These are phyloP conservation scores for Xerocomus amazonicus DNA, from an alignment of 1,284 basidiomycete genomes.

Conservation along the genomic window DNA sequence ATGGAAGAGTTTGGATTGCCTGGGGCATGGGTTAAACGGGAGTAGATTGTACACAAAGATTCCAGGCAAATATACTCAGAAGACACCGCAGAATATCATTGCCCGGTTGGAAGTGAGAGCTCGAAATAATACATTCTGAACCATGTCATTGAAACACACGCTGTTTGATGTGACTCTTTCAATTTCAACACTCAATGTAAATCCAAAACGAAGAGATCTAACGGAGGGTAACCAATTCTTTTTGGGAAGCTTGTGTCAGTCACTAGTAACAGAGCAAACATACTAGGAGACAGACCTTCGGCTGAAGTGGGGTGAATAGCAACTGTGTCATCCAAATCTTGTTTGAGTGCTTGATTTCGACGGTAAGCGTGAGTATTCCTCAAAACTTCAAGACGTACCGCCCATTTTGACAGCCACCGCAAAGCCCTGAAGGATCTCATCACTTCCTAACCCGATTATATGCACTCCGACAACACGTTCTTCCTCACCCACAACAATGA, in stretches of 20 bases:
- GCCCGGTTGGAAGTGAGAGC: too few relatives aligned
- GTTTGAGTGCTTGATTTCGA: constrained; percentile 59
- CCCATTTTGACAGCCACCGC: constrained; percentile 96
- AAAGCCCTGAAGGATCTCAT: constrained; percentile 94
- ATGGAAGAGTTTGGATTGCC: too few relatives aligned
- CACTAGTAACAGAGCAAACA: neutral
- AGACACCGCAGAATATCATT: too few relatives aligned
- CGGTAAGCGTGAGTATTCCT: constrained; percentile 4
- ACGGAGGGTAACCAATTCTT: constrained; percentile 32
- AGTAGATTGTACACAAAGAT: too few relatives aligned
- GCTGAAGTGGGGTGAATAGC: constrained; percentile 87
- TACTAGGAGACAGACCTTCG: constrained; percentile 51
- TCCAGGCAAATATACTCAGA: too few relatives aligned
- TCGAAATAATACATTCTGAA: neutral
- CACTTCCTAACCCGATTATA: constrained; percentile 85
- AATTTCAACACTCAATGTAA: neutral
- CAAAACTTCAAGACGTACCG: constrained; percentile 42
- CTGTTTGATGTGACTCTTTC: too few relatives aligned
- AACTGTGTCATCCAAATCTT: constrained; percentile 84
- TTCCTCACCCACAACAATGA: constrained; percentile 82
- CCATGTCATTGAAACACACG: neutral
- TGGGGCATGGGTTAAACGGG: too few relatives aligned
- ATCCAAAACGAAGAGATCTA: constrained; percentile 11
- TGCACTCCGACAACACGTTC: constrained; percentile 95
- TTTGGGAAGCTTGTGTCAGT: constrained; percentile 9